A percentile compares a stretch with the other conserved stretches of the same genome.
Conservation (phyloP, 495 filamentous ascomycete genomes). For the Aspergillus ellipticus region DNA sequence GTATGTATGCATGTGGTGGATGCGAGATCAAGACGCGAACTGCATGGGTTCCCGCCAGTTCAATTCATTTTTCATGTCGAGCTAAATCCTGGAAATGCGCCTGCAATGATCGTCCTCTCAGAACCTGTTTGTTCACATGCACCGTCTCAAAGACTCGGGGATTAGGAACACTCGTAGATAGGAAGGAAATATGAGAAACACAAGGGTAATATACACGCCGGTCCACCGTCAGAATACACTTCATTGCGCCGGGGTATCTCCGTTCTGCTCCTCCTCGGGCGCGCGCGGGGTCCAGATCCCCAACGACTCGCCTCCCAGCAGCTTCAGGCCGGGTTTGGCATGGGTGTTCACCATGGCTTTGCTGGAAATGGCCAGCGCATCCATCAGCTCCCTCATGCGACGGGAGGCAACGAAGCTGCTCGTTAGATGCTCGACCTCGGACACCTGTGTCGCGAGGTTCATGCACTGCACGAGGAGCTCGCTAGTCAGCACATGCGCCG, state of each 20-base stretch:
- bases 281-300: slow-evolving; percentile 46
- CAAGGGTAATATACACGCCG: slow-evolving; percentile 16
- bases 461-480: slow-evolving; percentile 70
- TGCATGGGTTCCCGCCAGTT: too few relatives aligned
- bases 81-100: slow-evolving; percentile 6
- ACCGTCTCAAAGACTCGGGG: not conserved
- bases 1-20: too few relatives aligned
- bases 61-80: slow-evolving; percentile 3
- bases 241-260: slow-evolving; percentile 8
- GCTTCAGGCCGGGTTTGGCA: slow-evolving; percentile 28
- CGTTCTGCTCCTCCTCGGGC: slow-evolving; percentile 28
- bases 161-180: too few relatives aligned
- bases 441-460: slow-evolving; percentile 67
- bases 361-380: slow-evolving; percentile 67
- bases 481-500: slow-evolving; percentile 58
- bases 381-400: slow-evolving; percentile 75
- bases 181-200: slow-evolving; percentile 5
- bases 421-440: slow-evolving; percentile 59
- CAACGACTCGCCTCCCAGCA: slow-evolving; percentile 38
- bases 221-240: slow-evolving; percentile 4
- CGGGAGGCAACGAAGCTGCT: slow-evolving; percentile 59
- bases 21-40: too few relatives aligned
- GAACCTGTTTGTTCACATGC: not conserved
- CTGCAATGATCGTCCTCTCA: not conserved
- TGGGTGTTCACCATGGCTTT: slow-evolving; percentile 64